Base-by-base conservation (phyloP, 441 rosid genomes). In the Mallotus repandus region DNA sequence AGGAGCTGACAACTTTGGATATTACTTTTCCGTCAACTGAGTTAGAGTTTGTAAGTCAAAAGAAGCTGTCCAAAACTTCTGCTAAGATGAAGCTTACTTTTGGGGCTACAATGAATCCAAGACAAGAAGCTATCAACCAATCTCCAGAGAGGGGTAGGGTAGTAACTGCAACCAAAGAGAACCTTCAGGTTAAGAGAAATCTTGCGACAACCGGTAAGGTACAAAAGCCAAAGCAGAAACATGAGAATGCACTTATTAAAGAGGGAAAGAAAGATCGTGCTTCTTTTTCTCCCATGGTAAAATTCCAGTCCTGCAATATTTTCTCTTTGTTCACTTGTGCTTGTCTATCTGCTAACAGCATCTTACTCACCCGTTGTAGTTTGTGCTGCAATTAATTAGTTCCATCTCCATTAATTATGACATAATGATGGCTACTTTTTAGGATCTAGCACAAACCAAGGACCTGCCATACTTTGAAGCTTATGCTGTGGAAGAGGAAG, bases 401-500 rank as follows among this genome's bases (percentile, higher is more conserved):
- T 21, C 69, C 13, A 55, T 75, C 22, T 41, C 29, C 46, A n/a
- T 19, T 77, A 12, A 32, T 76, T 73, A 54, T 59, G 65, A 48
- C 21, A 43, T 46, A 66, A 54, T 81, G 22, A 55, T 85, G 66
- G 43, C 56, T 81, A 66, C 75, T 81, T 77, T 74, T 72, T 65
- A 93, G 99, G 96, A 88, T 76, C 84, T 74, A 80, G 35, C 58
- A 64, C 84, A 78, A 81, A 73, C 81, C 56, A 85, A 83, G 76
- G 63, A 56, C 41, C 78, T 87, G 69, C 98, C 99, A 16, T 70
- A 66, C 43, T 93, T 96, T 85, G 98, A 96, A 59, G 83, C 91
- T 71, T 93, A 81, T 75, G 73, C 78, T 53, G 86, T 91, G 52
- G 94, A 84, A 86, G 90, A 80, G 71, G 90, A 82, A 75, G 92